These are phyloP conservation scores for Bipolaris cookei DNA, from an alignment of 2,329 filamentous ascomycete genomes.

Conservation along the genomic window DNA sequence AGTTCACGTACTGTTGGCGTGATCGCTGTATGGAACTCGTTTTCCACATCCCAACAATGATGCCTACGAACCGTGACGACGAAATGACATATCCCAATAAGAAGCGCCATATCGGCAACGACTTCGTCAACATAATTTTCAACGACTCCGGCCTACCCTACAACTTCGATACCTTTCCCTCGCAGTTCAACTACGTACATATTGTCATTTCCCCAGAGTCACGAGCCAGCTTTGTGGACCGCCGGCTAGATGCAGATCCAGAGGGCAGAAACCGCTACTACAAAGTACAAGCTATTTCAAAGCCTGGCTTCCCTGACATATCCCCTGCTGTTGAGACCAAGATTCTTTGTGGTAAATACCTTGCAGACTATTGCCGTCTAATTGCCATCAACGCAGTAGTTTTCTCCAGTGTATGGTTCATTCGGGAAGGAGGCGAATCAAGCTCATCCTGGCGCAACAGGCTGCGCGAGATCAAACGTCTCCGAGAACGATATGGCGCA, in stretches of 20 bases:
- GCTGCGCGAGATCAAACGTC: conserved; percentile 79
- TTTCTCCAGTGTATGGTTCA: conserved; percentile 89
- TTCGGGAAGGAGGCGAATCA: conserved; percentile 77
- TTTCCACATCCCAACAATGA: conserved; percentile 95
- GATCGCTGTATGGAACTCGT: conserved; percentile 94
- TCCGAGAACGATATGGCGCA: conserved; percentile 67
- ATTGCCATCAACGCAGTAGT: conserved; percentile 92
- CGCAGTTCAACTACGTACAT: conserved; percentile 95
- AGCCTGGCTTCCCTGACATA: conserved; percentile 87
- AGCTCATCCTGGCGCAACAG: conserved; percentile 89
- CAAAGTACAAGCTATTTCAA: conserved; percentile 86
- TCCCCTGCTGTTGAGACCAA: conserved; percentile 89
- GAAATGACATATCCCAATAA: conserved; percentile 79
- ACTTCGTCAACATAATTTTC: conserved; percentile 97
- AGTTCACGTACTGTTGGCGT: conserved; percentile 91
- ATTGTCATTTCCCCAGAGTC: conserved; percentile 94
- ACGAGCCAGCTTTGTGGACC: conserved; percentile 73
- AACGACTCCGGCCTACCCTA: conserved; percentile 94
- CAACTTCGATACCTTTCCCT: conserved; percentile 88
- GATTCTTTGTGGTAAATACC: conserved; percentile 80
- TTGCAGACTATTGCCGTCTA: conserved; percentile 85
- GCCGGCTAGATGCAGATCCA: conserved; percentile 50
- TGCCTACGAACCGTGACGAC: conserved; percentile 83
- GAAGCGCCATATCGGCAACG: conserved; percentile 95
- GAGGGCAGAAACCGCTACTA: conserved; percentile 68